These are phyloP conservation scores for Bombardia bombarda DNA, from an alignment of 495 filamentous ascomycete genomes.

Conservation along the genomic window DNA sequence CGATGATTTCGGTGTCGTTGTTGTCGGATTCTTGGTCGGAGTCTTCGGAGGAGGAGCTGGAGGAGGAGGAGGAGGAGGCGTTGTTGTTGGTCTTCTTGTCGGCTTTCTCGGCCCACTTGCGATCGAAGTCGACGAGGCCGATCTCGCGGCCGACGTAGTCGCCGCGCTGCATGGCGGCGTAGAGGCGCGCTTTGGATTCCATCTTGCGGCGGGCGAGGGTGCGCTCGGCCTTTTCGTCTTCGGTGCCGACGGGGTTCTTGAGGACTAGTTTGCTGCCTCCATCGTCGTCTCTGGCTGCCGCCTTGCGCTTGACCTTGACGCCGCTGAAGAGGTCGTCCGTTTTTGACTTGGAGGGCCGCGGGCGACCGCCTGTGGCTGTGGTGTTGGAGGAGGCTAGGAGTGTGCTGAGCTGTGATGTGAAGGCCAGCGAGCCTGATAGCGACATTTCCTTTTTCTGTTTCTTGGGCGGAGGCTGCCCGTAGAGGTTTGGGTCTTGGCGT, in stretches of 20 bases:
- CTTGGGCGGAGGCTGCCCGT: slow-evolving; percentile 63
- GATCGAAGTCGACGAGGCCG: slow-evolving; percentile 83
- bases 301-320: slow-evolving; percentile 59
- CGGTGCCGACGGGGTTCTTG: slow-evolving; percentile 32
- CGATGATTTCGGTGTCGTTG: slow-evolving; percentile 53
- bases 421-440: slow-evolving; percentile 68
- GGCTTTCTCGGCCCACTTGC: slow-evolving; percentile 76
- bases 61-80: slow-evolving; percentile 27
- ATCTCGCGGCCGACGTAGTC: slow-evolving; percentile 50
- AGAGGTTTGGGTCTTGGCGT: slow-evolving; percentile 57
- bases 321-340: slow-evolving; percentile 59
- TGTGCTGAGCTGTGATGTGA: slow-evolving; percentile 68
- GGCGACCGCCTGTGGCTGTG: slow-evolving; percentile 41
- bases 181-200: slow-evolving; percentile 79
- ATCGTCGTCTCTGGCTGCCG: slow-evolving; percentile 4
- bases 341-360: slow-evolving; percentile 62
- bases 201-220: slow-evolving; percentile 65
- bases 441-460: slow-evolving; percentile 51
- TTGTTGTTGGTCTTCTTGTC: slow-evolving; percentile 15
- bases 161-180: slow-evolving; percentile 74
- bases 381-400: slow-evolving; percentile 46
- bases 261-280: slow-evolving; percentile 27
- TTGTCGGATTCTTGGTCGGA: slow-evolving; percentile 29
- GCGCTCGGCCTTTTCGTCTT: slow-evolving; percentile 37
- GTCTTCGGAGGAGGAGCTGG: slow-evolving; percentile 35